phyloP scores from a whole-genome alignment of 2,329 filamentous ascomycete species.

The Blastomyces percursus region DNA sequence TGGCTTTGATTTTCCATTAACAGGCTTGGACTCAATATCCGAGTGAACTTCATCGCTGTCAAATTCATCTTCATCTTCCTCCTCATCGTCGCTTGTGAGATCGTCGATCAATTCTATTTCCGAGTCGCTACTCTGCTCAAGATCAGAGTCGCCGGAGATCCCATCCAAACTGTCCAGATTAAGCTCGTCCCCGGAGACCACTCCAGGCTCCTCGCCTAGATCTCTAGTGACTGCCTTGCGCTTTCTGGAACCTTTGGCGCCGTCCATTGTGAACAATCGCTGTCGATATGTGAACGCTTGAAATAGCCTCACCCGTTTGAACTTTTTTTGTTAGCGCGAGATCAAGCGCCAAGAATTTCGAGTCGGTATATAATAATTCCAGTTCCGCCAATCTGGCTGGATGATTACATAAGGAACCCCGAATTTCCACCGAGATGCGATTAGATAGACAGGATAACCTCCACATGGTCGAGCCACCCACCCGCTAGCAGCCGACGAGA shows the following conservation, averaged over 20 bases:
- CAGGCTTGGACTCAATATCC: slow-evolving; percentile 33
- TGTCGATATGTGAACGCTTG: slow-evolving; percentile 7
- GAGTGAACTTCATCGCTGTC: slow-evolving; percentile 44
- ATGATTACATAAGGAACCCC: background rate
- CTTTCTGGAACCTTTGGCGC: slow-evolving; percentile 43
- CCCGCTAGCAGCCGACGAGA: background rate
- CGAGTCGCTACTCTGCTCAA: slow-evolving; percentile 29
- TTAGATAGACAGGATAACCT: too few relatives aligned
- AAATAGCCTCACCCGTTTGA: background rate
- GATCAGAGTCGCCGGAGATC: slow-evolving; percentile 33
- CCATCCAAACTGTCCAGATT: slow-evolving; percentile 34
- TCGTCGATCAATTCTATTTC: slow-evolving; percentile 48
- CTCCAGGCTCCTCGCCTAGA: slow-evolving; percentile 38
- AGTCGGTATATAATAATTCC: background rate
- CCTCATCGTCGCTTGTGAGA: slow-evolving; percentile 39
- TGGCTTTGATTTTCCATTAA: slow-evolving; percentile 26
- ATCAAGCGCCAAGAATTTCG: background rate
- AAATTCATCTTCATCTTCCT: slow-evolving; percentile 38
- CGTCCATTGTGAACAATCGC: slow-evolving; percentile 22
- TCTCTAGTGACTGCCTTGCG: slow-evolving; percentile 53
- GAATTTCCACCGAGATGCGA: too few relatives aligned
- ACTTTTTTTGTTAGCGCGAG: slow-evolving; percentile 6
- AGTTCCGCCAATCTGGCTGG: background rate
- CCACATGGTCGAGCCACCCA: background rate
- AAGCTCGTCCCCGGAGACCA: slow-evolving; percentile 52